Conservation (phyloP, 2,329 filamentous ascomycete genomes). For the Cordyceps cateniannulata region DNA sequence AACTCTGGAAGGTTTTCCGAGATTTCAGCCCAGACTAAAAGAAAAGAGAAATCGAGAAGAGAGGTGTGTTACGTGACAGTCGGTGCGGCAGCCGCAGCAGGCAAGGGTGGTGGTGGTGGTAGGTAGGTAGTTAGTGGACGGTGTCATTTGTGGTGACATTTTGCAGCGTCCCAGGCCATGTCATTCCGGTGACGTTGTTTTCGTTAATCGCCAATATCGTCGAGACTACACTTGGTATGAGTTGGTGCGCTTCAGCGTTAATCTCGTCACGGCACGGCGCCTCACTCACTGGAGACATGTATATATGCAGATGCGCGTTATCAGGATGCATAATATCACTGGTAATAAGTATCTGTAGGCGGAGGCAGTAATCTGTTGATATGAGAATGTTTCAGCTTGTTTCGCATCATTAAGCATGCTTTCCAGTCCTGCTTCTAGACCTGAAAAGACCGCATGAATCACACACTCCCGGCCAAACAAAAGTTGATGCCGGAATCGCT, state of each 20-base stretch:
- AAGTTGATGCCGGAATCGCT: neutral
- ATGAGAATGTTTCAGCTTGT: neutral
- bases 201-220: neutral
- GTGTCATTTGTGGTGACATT: neutral
- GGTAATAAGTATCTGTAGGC: too few species aligned
- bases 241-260: neutral
- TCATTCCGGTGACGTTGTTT: neutral
- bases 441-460: neutral
- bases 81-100: neutral
- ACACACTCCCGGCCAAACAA: neutral
- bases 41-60: too few species aligned
- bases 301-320: too few species aligned
- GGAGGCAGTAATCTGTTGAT: neutral
- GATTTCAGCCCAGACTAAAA: neutral
- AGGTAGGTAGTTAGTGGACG: too few species aligned
- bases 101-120: too few species aligned
- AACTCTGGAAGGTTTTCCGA: constrained; percentile 2
- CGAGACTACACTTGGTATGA: too few species aligned
- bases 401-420: neutral
- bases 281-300: neutral
- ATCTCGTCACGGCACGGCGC: neutral
- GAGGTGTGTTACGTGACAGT: neutral
- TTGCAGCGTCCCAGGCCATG: neutral
- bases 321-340: neutral
- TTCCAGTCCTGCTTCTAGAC: neutral